A percentile compares a stretch with the other conserved stretches of the same genome.
Evolutionary conservation across 257 asterid genomes (phyloP).

Genomic region (Sherardia arvensis): DNA sequence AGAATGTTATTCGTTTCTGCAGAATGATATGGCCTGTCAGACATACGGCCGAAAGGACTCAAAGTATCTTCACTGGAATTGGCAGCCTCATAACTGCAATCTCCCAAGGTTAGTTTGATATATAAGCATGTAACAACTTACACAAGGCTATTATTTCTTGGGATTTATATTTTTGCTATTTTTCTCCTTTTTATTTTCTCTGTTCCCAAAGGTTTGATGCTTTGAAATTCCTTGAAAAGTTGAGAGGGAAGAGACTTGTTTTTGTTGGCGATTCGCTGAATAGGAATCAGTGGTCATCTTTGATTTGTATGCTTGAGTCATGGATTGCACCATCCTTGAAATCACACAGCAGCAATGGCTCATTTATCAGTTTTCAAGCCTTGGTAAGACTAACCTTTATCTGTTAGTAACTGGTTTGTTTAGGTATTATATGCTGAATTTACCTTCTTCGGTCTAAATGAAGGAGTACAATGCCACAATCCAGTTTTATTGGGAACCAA

Average conservation of each 20-base stretch:
- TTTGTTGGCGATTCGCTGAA: slow-evolving; percentile 73
- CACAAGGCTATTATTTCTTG: background rate
- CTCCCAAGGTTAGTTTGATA: slow-evolving; percentile 39
- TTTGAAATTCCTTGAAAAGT: slow-evolving; percentile 38
- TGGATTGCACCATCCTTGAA: slow-evolving; percentile 28
- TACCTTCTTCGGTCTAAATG: background rate
- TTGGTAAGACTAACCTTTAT: slow-evolving; percentile 32
- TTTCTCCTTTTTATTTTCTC: background rate
- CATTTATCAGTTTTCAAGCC: slow-evolving; percentile 72
- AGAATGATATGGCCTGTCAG: slow-evolving; percentile 39
- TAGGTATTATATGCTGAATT: background rate
- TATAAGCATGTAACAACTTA: background rate
- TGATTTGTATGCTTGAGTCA: slow-evolving; percentile 52
- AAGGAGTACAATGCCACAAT: slow-evolving; percentile 43
- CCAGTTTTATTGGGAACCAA: slow-evolving; percentile 43
- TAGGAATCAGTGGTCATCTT: slow-evolving; percentile 53
- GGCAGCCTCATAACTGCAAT: slow-evolving; percentile 70
- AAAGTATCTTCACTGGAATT: slow-evolving; percentile 57
- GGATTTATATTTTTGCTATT: background rate
- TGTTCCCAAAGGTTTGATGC: slow-evolving; percentile 50
- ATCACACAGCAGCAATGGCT: slow-evolving; percentile 55
- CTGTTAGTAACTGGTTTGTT: background rate
- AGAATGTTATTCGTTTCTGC: slow-evolving; percentile 49
- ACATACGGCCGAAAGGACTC: slow-evolving; percentile 54
- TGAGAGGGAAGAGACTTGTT: slow-evolving; percentile 49